Evolutionary conservation across 2,329 filamentous ascomycete species (phyloP).

Genomic region (Trichoderma afroharzianum): DNA sequence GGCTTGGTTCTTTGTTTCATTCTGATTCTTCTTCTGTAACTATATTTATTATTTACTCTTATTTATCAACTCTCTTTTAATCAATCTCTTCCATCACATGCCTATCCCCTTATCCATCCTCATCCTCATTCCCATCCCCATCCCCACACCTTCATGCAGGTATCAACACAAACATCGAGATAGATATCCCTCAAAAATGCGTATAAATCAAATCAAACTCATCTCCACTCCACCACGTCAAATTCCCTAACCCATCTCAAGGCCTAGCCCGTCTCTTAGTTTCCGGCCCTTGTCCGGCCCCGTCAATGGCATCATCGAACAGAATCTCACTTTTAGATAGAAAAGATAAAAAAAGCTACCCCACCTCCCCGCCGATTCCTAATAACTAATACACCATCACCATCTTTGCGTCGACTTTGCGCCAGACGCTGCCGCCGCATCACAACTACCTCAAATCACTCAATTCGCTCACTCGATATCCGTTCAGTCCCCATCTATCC

Average conservation of each 20-base stretch:
- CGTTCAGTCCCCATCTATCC: background rate
- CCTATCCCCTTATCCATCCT: background rate
- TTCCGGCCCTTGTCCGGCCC: background rate
- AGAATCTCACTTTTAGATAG: background rate
- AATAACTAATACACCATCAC: background rate
- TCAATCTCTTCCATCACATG: background rate
- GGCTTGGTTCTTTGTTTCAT: background rate
- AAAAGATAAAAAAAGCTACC: background rate
- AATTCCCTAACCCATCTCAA: background rate
- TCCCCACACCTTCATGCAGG: background rate
- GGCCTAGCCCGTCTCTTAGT: background rate
- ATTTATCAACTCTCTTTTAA: background rate
- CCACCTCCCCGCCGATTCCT: background rate
- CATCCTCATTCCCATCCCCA: background rate
- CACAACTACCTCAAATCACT: background rate
- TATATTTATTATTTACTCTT: background rate
- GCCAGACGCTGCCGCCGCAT: background rate
- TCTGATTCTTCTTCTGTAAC: background rate
- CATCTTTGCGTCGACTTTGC: background rate
- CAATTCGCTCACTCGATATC: background rate
- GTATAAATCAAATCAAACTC: background rate
- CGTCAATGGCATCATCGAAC: background rate
- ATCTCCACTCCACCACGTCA: background rate
- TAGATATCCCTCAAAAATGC: background rate
- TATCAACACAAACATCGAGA: background rate